These are phyloP conservation scores for Euphorbia tirucalli DNA, from an alignment of 345 rosid genomes.

Conservation along the genomic window DNA sequence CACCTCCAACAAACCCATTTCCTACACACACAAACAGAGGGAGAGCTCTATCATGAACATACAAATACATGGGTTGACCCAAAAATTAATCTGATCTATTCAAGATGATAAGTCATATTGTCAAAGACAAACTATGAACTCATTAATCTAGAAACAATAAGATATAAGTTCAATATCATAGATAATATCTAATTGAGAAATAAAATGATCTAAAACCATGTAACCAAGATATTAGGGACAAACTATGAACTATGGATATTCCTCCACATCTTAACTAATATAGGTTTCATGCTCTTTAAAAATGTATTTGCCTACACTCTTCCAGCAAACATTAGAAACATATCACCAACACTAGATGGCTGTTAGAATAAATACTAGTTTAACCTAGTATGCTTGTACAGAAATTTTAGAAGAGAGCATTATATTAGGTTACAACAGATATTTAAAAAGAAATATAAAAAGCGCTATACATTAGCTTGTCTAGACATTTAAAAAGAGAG, in stretches of 20 bases:
- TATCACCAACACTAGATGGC: background rate
- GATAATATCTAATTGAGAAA: background rate
- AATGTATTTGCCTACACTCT: background rate
- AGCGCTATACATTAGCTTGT: no score
- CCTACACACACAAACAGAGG: slow-evolving; percentile 37
- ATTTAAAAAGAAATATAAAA: background rate
- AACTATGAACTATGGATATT: background rate
- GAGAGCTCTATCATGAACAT: background rate
- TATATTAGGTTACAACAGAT: background rate
- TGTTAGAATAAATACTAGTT: background rate
- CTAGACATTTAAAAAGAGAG: no score
- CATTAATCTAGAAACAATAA: background rate
- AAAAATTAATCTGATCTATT: background rate
- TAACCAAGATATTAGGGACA: background rate
- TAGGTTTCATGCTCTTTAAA: background rate
- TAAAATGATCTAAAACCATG: background rate
- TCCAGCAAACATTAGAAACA: background rate
- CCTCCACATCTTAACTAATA: background rate
- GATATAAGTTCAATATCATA: background rate
- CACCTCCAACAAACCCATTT: slow-evolving; percentile 91
- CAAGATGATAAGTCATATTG: background rate
- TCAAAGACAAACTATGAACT: background rate
- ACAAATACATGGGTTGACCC: background rate
- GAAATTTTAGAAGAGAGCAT: no score
- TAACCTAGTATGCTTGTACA: background rate